Percentiles rank a stretch among this genome's conserved stretches.
Conservation (phyloP, 2,329 filamentous ascomycete species). For the Arthrocladium fulminans region DNA sequence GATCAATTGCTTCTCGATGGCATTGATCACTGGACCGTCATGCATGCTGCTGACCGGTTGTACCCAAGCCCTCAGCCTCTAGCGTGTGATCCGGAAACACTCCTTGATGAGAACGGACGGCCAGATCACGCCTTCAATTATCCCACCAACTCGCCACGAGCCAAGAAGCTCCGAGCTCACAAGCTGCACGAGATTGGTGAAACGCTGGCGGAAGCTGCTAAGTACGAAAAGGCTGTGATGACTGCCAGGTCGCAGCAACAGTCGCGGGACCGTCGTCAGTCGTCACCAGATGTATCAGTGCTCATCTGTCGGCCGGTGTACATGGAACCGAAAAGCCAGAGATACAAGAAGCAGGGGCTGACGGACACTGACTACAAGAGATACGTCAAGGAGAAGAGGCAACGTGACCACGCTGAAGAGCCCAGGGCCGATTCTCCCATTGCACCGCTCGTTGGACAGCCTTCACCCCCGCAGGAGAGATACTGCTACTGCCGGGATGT, state of each 20-base stretch:
- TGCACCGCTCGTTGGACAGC: not conserved
- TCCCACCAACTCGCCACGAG: conserved; percentile 6
- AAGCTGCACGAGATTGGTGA: conserved; percentile 6
- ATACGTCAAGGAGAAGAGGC: conserved; percentile 2
- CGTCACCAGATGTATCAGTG: conserved; percentile 4
- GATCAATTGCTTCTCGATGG: conserved; percentile 3
- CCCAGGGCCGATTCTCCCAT: not conserved
- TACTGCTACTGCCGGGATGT: conserved; percentile 12
- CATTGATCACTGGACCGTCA: not conserved
- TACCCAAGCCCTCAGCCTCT: not conserved
- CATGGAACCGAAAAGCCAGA: conserved; percentile 6
- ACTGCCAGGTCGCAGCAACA: not conserved
- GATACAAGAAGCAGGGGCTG: conserved; percentile 19
- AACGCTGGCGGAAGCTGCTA: not conserved
- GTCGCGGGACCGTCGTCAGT: not conserved
- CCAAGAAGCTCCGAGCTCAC: not conserved
- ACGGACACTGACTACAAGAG: conserved; percentile 6
- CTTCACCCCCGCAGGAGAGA: not conserved
- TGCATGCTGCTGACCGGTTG: not conserved
- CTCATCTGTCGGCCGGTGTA: conserved; percentile 7
- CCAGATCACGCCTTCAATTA: conserved; percentile 1
- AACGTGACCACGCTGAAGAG: not conserved
- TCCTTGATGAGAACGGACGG: not conserved
- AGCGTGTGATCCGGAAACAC: not conserved
- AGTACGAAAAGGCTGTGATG: conserved; percentile 1